A percentile compares a stretch with the other conserved stretches of the same genome.
phyloP scores from a whole-genome alignment of 1,139 yeast species.

The Debaryomycetaceae sp. region DNA sequence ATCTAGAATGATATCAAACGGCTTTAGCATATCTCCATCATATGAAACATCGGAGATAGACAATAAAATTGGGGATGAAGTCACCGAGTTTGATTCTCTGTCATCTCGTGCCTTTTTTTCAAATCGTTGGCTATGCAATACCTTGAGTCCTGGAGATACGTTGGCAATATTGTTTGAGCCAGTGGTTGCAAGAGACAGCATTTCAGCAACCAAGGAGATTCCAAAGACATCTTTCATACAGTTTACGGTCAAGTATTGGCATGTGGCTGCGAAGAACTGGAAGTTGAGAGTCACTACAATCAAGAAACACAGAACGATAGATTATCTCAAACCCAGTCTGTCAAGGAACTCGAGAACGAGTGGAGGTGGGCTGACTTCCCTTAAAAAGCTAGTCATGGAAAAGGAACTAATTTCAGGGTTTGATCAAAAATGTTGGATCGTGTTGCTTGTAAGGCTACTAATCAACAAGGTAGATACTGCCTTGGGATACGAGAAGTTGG shows the following conservation, averaged over 20 bases:
- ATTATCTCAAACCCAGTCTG: constrained; percentile 12
- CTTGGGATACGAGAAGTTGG: constrained; percentile 34
- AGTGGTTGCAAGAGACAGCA: constrained; percentile 23
- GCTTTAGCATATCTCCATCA: constrained; percentile 34
- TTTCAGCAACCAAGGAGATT: constrained; percentile 14
- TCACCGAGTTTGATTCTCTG: constrained; percentile 30
- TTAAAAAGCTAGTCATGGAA: constrained; percentile 24
- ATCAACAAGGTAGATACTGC: constrained; percentile 33
- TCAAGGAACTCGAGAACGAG: constrained; percentile 14
- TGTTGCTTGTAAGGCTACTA: constrained; percentile 28
- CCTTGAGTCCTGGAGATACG: constrained; percentile 18
- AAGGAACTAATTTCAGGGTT: constrained; percentile 25
- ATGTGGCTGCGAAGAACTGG: constrained; percentile 15
- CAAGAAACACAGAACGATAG: constrained; percentile 27
- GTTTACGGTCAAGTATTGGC: constrained; percentile 30
- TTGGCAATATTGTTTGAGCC: constrained; percentile 32
- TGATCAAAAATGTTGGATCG: constrained; percentile 29
- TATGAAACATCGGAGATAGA: constrained; percentile 14
- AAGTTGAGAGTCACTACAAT: constrained; percentile 29
- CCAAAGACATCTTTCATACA: constrained; percentile 26
- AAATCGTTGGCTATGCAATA: constrained; percentile 33
- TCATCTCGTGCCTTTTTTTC: constrained; percentile 29
- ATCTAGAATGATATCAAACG: constrained; percentile 24
- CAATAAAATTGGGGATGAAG: constrained; percentile 32
- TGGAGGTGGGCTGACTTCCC: constrained; percentile 11